Evolutionary conservation across 352 stramenopile genomes (phyloP), one percentile per base, ranked within the genome.

Genomic region (Phytopythium ostracodes): DNA sequence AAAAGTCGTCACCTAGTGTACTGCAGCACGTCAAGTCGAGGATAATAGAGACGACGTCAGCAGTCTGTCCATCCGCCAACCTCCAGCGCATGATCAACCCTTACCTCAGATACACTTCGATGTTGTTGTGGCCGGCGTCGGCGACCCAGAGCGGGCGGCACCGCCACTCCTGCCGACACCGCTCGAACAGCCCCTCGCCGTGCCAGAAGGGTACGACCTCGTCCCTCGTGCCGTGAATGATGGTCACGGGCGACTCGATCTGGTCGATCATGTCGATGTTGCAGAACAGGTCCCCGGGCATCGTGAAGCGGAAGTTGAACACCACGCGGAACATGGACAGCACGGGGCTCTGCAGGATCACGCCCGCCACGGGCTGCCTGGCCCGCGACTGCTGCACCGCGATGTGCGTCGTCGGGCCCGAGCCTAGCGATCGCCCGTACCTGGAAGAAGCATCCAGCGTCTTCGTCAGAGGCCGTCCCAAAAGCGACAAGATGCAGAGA

Each of bases 151-250:
- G 97, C 7, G 97, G 97, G 68, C 98, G 98, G 59, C 87, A 98
- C 42, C 96, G 79, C 95, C 94, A 99, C 44, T 92, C 80, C 66
- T 98, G 90, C 31, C 74, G 75, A 52, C 96, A 92, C 52, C 85
- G 83, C 51, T 98, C 74, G 64, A 99, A 99, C 10, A 99, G 64
- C 44, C 81, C 84, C 76, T 97, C 88, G 11, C 96, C 96, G 59
- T 99, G 96, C 94, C 96, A 99, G 72, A 99, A 99, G 2, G 97
- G 97, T 22, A 99, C 96, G 6, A 99, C 95, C 82, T 99, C 97
- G 76, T 99, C 97, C 60, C 97, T 86, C 43, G 96, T 99, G 42
- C 97, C 97, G 65, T 99, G 97, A 51, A 99, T 97, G 71, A 99
- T 98, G 55, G 98, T 99, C 27, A 99, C 86, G 11, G 97, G 97